A percentile compares a stretch with the other conserved stretches of the same genome.
These are phyloP conservation scores for Diaporthe vaccinii DNA, from an alignment of 2,329 filamentous ascomycete species.

Conservation along the genomic window DNA sequence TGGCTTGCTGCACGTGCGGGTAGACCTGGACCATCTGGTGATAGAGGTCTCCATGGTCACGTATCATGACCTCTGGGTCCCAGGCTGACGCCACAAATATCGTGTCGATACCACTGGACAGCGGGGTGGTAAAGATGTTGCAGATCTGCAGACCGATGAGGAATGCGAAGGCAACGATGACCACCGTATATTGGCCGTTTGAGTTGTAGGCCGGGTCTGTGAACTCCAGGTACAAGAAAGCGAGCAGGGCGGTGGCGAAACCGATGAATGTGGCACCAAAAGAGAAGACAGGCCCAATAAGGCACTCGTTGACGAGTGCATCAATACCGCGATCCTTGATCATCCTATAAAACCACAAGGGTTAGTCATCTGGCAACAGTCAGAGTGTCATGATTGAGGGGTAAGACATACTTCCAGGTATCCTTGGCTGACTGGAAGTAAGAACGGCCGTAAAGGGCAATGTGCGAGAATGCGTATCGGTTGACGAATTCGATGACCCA, in stretches of 20 bases:
- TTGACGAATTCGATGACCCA: conserved; percentile 94
- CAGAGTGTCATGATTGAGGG: not conserved
- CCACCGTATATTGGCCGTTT: conserved; percentile 76
- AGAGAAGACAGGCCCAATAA: conserved; percentile 80
- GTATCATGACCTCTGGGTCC: conserved; percentile 80
- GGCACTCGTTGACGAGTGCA: conserved; percentile 88
- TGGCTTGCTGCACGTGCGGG: conserved; percentile 84
- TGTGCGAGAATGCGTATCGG: conserved; percentile 92
- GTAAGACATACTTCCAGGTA: conserved; percentile 75
- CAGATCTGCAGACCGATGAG: conserved; percentile 91
- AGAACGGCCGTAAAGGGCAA: conserved; percentile 90
- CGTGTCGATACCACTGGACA: conserved; percentile 90
- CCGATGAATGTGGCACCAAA: conserved; percentile 88
- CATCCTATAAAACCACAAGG: conserved; percentile 64
- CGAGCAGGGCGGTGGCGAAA: conserved; percentile 83
- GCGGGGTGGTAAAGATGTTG: conserved; percentile 89
- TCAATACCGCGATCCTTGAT: conserved; percentile 94
- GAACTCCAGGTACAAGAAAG: conserved; percentile 89
- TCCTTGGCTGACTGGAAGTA: conserved; percentile 91
- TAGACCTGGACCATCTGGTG: conserved; percentile 84
- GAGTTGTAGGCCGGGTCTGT: conserved; percentile 84
- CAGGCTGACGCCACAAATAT: conserved; percentile 86
- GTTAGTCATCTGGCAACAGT: conserved; percentile 1
- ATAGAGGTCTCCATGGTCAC: conserved; percentile 87
- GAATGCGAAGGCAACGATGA: conserved; percentile 88